These are phyloP conservation scores for Eremothecium coryli DNA, from an alignment of 1,139 yeast species.

Conservation along the genomic window DNA sequence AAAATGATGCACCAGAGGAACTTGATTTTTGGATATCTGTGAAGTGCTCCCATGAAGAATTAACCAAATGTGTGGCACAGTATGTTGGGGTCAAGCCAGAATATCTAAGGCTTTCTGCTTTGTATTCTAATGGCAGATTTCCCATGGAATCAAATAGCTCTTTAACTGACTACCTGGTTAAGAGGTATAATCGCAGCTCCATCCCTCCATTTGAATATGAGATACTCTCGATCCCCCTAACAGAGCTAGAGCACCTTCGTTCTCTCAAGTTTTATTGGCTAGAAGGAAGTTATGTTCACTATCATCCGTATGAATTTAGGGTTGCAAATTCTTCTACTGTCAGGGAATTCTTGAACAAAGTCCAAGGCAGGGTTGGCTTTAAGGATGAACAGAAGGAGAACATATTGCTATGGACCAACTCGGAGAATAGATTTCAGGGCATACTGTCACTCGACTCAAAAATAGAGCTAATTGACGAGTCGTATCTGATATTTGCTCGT, in stretches of 20 bases:
- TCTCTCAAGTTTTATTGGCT: slow-evolving; percentile 57
- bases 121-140: slow-evolving; percentile 46
- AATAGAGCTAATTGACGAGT: slow-evolving; percentile 27
- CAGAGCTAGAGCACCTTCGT: slow-evolving; percentile 69
- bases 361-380: slow-evolving; percentile 49
- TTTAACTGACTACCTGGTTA: slow-evolving; percentile 38
- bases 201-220: slow-evolving; percentile 59
- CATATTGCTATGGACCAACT: slow-evolving; percentile 39
- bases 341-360: slow-evolving; percentile 45
- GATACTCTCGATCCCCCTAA: slow-evolving; percentile 60
- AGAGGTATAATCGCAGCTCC: slow-evolving; percentile 40
- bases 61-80: slow-evolving; percentile 52
- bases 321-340: slow-evolving; percentile 56
- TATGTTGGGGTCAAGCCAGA: slow-evolving; percentile 49
- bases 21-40: slow-evolving; percentile 68
- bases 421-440: slow-evolving; percentile 30
- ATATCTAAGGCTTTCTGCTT: slow-evolving; percentile 55
- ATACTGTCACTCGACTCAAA: slow-evolving; percentile 26
- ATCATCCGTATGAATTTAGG: slow-evolving; percentile 59
- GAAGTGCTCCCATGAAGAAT: slow-evolving; percentile 46
- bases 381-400: slow-evolving; percentile 41
- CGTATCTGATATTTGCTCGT: slow-evolving; percentile 31
- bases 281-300: slow-evolving; percentile 50
- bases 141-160: slow-evolving; percentile 31
- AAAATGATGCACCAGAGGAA: slow-evolving; percentile 21